Base-by-base conservation (phyloP, 257 asterid genomes). In the Lycium ferocissimum region DNA sequence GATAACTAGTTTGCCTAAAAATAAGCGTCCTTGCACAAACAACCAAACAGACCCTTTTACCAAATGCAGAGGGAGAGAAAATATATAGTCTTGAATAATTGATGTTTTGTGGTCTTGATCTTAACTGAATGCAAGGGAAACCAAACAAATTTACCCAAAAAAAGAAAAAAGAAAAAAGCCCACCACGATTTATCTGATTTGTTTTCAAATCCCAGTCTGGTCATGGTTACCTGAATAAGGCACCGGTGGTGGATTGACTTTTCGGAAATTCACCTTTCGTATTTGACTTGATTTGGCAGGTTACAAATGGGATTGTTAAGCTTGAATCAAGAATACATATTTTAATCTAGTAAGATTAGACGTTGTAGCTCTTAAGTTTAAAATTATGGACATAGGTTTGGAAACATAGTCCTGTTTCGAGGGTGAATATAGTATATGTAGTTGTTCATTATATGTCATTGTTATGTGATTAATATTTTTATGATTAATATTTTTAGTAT, bases 61-160 rank as follows among this genome's bases (percentile, higher is more conserved):
- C 58, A 11, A 47, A 15, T 10, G 26, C 12, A 1, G 1, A 40
- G 2, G 5, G 35, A 43, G 57, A 72, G 12, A 43, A n/a, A n/a
- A 72, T 9, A n/a, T n/a, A 51, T 45, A 45, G 58, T 72, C 37
- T 72, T 7, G 38, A 20, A 73, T 45, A 73, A 3, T 73, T 73
- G 80, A 11, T 73, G n/a, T 73, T 11, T n/a, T 73, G n/a, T 73
- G 58, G 59, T 45, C 59, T n/a, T 73, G 80, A 47, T 73, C 81
- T 47, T 47, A n/a, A 49, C 4, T 0, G 37, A 18, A 11, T 10
- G 40, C 40, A 22, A 3, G 38, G 15, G 40, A 22, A 63, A 63
- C 40, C 40, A 22, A 63, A 63, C 71, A 63, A 20, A 61, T 6
- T 22, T 61, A 61, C 33, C 37, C 2, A n/a, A 20, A 61, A 61